phyloP scores from a whole-genome alignment of 2,329 filamentous ascomycete genomes.

The Colletotrichum higginsianum region DNA sequence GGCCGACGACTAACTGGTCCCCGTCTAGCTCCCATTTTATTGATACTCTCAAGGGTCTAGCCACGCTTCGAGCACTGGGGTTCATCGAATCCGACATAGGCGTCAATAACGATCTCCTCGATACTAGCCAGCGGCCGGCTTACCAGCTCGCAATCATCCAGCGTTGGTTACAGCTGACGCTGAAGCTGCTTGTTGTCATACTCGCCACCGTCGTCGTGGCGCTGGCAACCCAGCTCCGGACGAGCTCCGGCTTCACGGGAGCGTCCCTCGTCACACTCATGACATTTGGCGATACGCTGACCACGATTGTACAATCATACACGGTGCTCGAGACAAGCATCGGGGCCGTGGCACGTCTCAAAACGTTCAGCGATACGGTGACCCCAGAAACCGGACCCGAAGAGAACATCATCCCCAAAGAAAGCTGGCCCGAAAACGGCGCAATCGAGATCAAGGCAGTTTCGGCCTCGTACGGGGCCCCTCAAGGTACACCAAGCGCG shows the following conservation, averaged over 20 bases:
- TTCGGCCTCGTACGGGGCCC: constrained; percentile 51
- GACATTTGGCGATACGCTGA: constrained; percentile 51
- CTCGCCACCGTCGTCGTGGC: constrained; percentile 64
- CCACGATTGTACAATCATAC: constrained; percentile 51
- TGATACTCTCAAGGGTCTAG: constrained; percentile 69
- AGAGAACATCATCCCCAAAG: constrained; percentile 42
- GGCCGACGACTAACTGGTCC: not conserved
- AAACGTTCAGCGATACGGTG: constrained; percentile 47
- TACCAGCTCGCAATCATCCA: constrained; percentile 72
- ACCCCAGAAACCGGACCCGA: constrained; percentile 44
- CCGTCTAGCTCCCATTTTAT: constrained; percentile 63
- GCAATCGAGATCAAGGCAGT: constrained; percentile 50
- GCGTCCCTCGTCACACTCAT: constrained; percentile 57
- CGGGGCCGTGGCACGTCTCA: constrained; percentile 48
- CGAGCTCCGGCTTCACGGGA: constrained; percentile 56
- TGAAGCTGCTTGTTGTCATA: constrained; percentile 64
- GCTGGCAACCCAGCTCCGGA: constrained; percentile 60
- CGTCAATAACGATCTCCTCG: constrained; percentile 63
- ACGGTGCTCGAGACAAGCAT: constrained; percentile 51
- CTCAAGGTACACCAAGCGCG: too few species aligned
- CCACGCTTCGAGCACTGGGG: constrained; percentile 70
- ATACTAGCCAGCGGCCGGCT: constrained; percentile 69
- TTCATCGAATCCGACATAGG: constrained; percentile 63
- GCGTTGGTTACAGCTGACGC: constrained; percentile 67
- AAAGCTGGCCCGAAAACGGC: constrained; percentile 52